Base-by-base conservation (phyloP, 108 stramenopile genomes). In the Cyclostephanos invisitatus region DNA sequence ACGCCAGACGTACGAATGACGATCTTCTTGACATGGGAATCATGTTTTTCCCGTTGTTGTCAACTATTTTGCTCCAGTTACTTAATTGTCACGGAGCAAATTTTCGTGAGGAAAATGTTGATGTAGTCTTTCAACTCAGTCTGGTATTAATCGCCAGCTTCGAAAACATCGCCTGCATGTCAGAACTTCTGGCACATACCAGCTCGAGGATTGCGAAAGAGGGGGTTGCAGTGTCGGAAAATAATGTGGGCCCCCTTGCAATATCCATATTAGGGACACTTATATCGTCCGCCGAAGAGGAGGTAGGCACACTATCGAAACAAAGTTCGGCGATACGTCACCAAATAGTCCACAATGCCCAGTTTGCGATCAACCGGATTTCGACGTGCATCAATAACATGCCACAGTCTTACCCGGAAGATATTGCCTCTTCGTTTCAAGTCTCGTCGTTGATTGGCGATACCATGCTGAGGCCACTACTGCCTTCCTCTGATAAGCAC, bases 1-100 rank as follows among this genome's bases (percentile, higher is more conserved):
- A 81, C 49, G 29, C 80, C 17, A 81, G 75, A 40, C 69, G 67
- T 46, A 71, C 80, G 9, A 81, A 81, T 62, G 70, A 74, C 47
- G 70, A 22, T 4, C 74, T 75, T 50, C 57, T 74, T 5, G 74
- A 68, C 21, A 58, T 57, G 8, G 69, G 53, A 12, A 32, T 68
- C 36, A 70, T 35, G 60, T 57, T 81, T 8, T 54, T 81, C 22
- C 47, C 80, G 37, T 56, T 75, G 15, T 40, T 65, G 54, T 69
- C 61, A 29, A 58, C 73, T 20, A 74, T 75, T 67, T 67, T 71
- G 66, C 51, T 49, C 12, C 40, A 12, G 28, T 62, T 81, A 25
- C 74, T 81, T 8, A 40, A 62, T 24, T 58, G 50, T 36, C 68
- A 55, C 20, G 22, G 55, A 21, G 50, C 38, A 8, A 48, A 2